Conservation (phyloP, 1,284 basidiomycete genomes). For the Sphaerobolus stellatus region DNA sequence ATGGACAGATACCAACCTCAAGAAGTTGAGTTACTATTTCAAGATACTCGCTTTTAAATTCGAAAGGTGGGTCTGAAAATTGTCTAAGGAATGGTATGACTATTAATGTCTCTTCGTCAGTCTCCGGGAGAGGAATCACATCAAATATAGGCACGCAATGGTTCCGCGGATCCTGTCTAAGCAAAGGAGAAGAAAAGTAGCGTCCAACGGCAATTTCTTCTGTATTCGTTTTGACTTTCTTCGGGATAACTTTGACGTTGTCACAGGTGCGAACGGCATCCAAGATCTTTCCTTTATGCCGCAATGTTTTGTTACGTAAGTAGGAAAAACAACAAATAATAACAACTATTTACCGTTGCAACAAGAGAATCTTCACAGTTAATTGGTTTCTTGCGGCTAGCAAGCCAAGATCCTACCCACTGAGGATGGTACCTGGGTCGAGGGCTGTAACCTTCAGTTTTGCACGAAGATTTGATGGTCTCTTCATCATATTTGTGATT, state of each 20-base stretch:
- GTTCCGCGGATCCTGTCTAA: constrained; percentile 25
- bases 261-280: constrained; percentile 30
- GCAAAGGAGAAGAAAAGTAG: constrained; percentile 15
- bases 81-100: constrained; percentile 28
- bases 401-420: constrained; percentile 24
- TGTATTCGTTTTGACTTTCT: constrained; percentile 17
- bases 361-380: constrained; percentile 17
- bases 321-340: not conserved
- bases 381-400: constrained; percentile 8
- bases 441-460: constrained; percentile 25
- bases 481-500: too few species aligned
- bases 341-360: not conserved
- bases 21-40: constrained; percentile 28
- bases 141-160: constrained; percentile 35
- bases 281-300: constrained; percentile 18
- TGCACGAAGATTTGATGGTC: too few species aligned
- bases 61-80: constrained; percentile 22
- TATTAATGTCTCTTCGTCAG: constrained; percentile 17
- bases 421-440: constrained; percentile 22
- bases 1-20: constrained; percentile 20
- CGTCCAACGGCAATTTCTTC: constrained; percentile 22
- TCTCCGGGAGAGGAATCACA: constrained; percentile 20
- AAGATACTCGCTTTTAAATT: constrained; percentile 20
- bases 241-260: constrained; percentile 26
- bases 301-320: not conserved